phyloP scores from a whole-genome alignment of 2,329 filamentous ascomycete genomes.

The Aureobasidium sp. region DNA sequence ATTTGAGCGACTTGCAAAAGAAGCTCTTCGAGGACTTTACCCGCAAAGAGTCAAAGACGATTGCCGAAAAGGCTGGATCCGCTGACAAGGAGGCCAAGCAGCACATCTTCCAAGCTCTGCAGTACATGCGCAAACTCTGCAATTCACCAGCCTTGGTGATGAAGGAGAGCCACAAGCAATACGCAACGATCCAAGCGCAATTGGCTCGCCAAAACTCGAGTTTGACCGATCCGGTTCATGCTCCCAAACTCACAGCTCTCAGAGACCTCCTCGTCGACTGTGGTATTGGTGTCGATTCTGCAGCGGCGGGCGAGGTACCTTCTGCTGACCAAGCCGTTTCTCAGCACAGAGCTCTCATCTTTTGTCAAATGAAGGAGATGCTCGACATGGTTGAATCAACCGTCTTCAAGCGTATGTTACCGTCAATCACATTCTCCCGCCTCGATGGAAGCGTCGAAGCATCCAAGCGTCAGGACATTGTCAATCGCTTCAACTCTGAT shows the following conservation, averaged over 20 bases:
- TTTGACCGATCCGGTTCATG: slow-evolving; percentile 77
- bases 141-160: slow-evolving; percentile 95
- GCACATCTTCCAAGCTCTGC: slow-evolving; percentile 96
- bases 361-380: slow-evolving; percentile 99
- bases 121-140: slow-evolving; percentile 99
- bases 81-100: slow-evolving; percentile 91
- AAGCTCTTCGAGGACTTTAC: slow-evolving; percentile 95
- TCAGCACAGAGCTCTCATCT: slow-evolving; percentile 88
- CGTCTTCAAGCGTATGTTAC: slow-evolving; percentile 82
- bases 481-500: slow-evolving; percentile 98
- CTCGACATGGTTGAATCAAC: slow-evolving; percentile 96
- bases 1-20: slow-evolving; percentile 87
- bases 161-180: slow-evolving; percentile 86
- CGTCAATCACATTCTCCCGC: slow-evolving; percentile 85
- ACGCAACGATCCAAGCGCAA: slow-evolving; percentile 75
- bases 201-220: slow-evolving; percentile 70
- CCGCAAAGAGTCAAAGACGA: slow-evolving; percentile 82
- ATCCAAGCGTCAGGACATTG: slow-evolving; percentile 88
- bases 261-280: slow-evolving; percentile 95
- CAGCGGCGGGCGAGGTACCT: slow-evolving; percentile 41
- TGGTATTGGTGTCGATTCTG: slow-evolving; percentile 69
- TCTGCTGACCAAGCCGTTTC: slow-evolving; percentile 72
- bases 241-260: slow-evolving; percentile 84
- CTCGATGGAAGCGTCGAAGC: slow-evolving; percentile 90
- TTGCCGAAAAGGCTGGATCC: slow-evolving; percentile 72